Evolutionary conservation across 805 yeast species (phyloP).

Genomic region (Vanderwaltozyma yarrowii): DNA sequence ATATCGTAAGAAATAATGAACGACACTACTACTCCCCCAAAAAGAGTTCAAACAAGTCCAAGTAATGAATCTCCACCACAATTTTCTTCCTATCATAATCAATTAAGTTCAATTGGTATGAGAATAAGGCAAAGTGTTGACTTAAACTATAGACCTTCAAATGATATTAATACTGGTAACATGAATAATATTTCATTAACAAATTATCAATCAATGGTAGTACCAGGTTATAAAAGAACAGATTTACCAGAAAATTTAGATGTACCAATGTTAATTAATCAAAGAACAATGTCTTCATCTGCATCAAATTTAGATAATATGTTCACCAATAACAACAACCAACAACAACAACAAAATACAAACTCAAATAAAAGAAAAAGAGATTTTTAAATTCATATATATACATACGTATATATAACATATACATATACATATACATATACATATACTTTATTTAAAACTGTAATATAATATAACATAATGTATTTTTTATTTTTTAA

Average conservation of each 20-base stretch:
- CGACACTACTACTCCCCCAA: not conserved
- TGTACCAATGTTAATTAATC: conserved; percentile 28
- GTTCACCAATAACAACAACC: not conserved
- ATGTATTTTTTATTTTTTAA: no score
- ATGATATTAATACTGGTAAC: not conserved
- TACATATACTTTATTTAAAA: no score
- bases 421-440: no score
- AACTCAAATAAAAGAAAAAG: conserved; percentile 3
- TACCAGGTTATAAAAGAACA: conserved; percentile 1
- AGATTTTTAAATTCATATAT: not conserved
- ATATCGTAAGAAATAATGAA: not conserved
- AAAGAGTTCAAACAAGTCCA: conserved; percentile 16
- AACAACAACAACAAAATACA: conserved; percentile 1
- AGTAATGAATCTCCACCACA: conserved; percentile 13
- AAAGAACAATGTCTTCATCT: conserved; percentile 22
- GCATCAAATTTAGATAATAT: conserved; percentile 3
- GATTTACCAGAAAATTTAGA: conserved; percentile 8
- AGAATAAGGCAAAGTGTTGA: conserved; percentile 57
- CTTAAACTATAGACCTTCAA: conserved; percentile 13
- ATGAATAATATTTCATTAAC: not conserved
- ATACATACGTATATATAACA: no score
- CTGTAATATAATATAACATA: no score
- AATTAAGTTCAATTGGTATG: conserved; percentile 55
- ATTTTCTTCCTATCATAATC: conserved; percentile 22
- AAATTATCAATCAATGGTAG: conserved; percentile 1